Evolutionary conservation across 1,284 basidiomycete genomes (phyloP), one percentile per base, ranked within the genome.

Genomic region (Pseudozyma pruni): DNA sequence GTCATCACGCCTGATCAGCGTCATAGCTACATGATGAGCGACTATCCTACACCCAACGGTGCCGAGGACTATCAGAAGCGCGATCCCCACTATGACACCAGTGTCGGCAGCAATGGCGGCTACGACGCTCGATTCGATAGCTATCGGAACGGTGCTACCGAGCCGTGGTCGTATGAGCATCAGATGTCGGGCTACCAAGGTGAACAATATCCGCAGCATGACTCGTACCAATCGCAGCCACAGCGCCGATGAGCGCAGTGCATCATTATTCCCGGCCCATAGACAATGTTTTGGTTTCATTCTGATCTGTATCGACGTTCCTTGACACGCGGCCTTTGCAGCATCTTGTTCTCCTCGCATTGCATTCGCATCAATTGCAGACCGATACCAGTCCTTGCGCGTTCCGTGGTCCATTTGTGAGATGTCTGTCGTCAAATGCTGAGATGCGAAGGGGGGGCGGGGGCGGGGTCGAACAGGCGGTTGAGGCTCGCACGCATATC

Each of bases 21-120:
- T 6, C 62, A 72, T 37, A 72, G 68, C 62, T 66, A 62, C 51
- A 60, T 66, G 58, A 57, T 67, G 61, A 66, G 57, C 41, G 68
- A 64, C 17, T 71, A 71, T 33, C 55, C 55, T 2, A 8, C 44
- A 1, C 23, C 48, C 19, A 19, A 17, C 14, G 20, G 19, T 27
- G 33, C 20, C 2, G 46, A 45, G 37, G n/a, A 48, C 8, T 37
- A 43, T 14, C 58, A 61, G 22, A 37, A 54, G 27, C 48, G 29
- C 9, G 49, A 57, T 17, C 35, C 51, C 20, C 29, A 16, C 11
- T 37, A 46, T 23, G 40, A 19, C 25, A 29, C 31, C 32, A 13
- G 20, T 29, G 11, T 29, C 23, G 32, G 17, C 35, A 25, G 34
- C 1, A 42, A 54, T 3, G 49, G 40, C 17, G 50, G 37, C 19